Evolutionary conservation across 1,284 basidiomycete species (phyloP).

Genomic region (Paramarasmius palmivorus): DNA sequence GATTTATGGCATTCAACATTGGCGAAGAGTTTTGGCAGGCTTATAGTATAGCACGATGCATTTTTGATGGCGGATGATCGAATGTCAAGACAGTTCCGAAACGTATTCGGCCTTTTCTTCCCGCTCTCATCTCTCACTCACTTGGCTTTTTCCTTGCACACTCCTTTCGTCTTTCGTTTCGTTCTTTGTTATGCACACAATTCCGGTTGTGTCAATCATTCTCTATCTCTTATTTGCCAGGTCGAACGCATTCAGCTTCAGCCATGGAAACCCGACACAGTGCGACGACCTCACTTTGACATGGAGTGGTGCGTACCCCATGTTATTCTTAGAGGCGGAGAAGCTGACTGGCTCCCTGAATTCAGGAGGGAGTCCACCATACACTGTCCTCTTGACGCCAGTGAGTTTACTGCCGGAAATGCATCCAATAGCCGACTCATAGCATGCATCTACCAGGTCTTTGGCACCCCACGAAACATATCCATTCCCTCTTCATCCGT

Average conservation of each 20-base stretch:
- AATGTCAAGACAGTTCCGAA: background rate
- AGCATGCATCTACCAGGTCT: constrained; percentile 23
- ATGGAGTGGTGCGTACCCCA: constrained; percentile 57
- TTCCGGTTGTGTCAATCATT: constrained; percentile 1
- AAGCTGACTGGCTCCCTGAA: constrained; percentile 7
- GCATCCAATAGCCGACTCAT: constrained; percentile 9
- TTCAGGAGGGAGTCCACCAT: constrained; percentile 65
- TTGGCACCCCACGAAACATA: constrained; percentile 52
- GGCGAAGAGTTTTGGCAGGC: too few relatives aligned
- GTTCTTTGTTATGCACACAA: constrained; percentile 11
- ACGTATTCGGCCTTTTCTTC: too few relatives aligned
- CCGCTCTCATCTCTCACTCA: too few relatives aligned
- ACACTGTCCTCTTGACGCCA: constrained; percentile 55
- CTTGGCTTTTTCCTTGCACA: constrained; percentile 5
- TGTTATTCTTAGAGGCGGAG: constrained; percentile 8
- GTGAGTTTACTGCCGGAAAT: constrained; percentile 38
- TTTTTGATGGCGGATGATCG: too few relatives aligned
- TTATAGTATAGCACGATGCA: too few relatives aligned
- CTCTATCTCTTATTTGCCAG: constrained; percentile 18
- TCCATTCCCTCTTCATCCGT: constrained; percentile 58
- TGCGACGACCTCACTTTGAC: constrained; percentile 60
- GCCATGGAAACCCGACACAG: constrained; percentile 47
- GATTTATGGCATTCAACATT: too few relatives aligned
- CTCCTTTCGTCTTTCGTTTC: constrained; percentile 14
- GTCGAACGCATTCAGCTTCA: constrained; percentile 55